Base-by-base conservation (phyloP, 306 rosid species). In the Herpetospermum pedunculosum region DNA sequence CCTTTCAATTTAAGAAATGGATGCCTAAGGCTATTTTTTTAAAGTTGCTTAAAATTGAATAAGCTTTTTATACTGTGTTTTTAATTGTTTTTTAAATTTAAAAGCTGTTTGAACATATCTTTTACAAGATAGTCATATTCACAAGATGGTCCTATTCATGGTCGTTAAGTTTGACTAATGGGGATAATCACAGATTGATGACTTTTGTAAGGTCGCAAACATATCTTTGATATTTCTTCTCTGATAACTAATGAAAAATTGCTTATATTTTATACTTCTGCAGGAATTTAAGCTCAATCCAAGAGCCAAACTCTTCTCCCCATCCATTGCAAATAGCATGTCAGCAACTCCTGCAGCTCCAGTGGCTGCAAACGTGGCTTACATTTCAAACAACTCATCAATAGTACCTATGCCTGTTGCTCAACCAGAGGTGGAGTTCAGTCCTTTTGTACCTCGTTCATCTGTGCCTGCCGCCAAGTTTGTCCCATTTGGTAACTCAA, bases 271-370 rank as follows among this genome's bases (percentile, higher is more conserved):
- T 68, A 41, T 81, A 83, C 74, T 64, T 57, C 43, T 77, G 54
- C 53, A 92, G 98, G 93, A 90, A 76, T 90, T 89, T 75, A 92
- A 87, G 88, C 97, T 92, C 81, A 88, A 92, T 47, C 97, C 98
- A n/a, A 88, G 83, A 12, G 98, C 98, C 80, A 87, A 90, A 86
- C 72, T 77, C 60, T 92, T 92, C 85, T 88, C 92, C 60, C 97
- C 98, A 30, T 87, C 97, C 19, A 75, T 75, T 67, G 79, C 73
- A 46, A 80, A 81, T 80, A 78, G 85, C 53, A 70, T 72, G 23
- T 25, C 87, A 77, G 74, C 83, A 70, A 59, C 76, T 77, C 72
- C 82, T 69, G 46, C 84, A 15, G 68, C 83, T 78, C 91, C 90
- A 73, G 76, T 88, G 62, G 81, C 81, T 79, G 76, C 90, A 74